Conservation (phyloP, 106 monocot species). For the Phalaenopsis aphrodite region DNA sequence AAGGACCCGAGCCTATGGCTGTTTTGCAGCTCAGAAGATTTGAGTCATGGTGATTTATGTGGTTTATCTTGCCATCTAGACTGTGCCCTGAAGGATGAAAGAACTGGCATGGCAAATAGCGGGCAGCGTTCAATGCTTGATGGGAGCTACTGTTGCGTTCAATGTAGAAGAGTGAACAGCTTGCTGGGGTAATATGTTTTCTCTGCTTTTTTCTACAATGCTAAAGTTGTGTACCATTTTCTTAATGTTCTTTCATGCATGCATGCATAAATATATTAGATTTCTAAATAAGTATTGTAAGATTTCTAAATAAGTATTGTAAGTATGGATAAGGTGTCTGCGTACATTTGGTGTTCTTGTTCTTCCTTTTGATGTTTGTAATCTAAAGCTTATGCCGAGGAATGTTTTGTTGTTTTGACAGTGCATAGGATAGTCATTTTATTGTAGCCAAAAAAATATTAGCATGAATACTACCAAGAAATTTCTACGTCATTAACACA, state of each 20-base stretch:
- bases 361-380: background rate
- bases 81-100: constrained; percentile 48
- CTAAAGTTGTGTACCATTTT: background rate
- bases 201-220: background rate
- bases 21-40: constrained; percentile 44
- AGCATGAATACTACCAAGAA: background rate
- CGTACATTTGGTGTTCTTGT: background rate
- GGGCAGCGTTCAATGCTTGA: constrained; percentile 25
- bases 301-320: background rate
- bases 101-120: constrained; percentile 29
- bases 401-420: background rate
- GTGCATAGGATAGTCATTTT: no score
- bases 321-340: background rate
- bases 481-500: background rate
- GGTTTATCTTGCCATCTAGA: constrained; percentile 51
- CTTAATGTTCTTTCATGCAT: background rate
- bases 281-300: background rate
- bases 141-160: constrained; percentile 40
- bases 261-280: background rate
- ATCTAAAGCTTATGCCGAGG: background rate
- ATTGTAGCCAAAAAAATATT: no score
- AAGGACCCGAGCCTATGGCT: constrained; percentile 83
- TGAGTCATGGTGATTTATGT: constrained; percentile 26
- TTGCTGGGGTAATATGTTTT: constrained; percentile 46
- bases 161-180: constrained; percentile 46